Conservation (phyloP, 495 filamentous ascomycete genomes). For the Talaromyces adpressus region DNA sequence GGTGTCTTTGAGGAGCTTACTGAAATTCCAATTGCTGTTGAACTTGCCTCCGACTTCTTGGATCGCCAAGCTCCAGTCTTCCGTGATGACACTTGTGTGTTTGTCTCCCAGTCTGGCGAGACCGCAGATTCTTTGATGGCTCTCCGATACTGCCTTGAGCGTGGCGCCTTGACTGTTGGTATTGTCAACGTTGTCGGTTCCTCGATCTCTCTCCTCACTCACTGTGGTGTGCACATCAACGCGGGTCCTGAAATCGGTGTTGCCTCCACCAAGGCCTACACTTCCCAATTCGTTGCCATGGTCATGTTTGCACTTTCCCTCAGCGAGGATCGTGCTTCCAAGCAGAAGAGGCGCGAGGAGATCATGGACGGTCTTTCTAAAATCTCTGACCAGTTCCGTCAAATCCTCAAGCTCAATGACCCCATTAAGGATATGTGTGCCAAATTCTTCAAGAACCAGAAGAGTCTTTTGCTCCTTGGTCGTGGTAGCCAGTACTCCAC, state of each 20-base stretch:
- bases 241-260: constrained; percentile 98
- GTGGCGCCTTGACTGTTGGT: constrained; percentile 92
- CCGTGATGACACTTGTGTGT: constrained; percentile 98
- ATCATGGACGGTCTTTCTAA: constrained; percentile 90
- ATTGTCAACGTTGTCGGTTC: constrained; percentile 98
- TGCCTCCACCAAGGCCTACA: constrained; percentile 97
- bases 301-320: constrained; percentile 98
- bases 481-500: constrained; percentile 95
- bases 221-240: constrained; percentile 99
- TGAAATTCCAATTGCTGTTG: constrained; percentile 95
- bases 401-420: constrained; percentile 83
- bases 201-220: constrained; percentile 94
- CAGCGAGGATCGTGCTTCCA: constrained; percentile 91
- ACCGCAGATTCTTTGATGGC: constrained; percentile 98
- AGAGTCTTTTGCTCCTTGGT: constrained; percentile 86
- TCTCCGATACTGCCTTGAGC: constrained; percentile 92
- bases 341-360: constrained; percentile 85
- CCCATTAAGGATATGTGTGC: constrained; percentile 88
- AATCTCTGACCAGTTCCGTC: constrained; percentile 84
- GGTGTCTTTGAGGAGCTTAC: constrained; percentile 97
- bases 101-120: constrained; percentile 97
- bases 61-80: constrained; percentile 97
- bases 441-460: constrained; percentile 92
- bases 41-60: constrained; percentile 96
- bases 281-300: constrained; percentile 97